Evolutionary conservation across 176 grass and related monocot genomes (phyloP), one percentile per base, ranked within the genome.

Genomic region (Raddia guianensis): DNA sequence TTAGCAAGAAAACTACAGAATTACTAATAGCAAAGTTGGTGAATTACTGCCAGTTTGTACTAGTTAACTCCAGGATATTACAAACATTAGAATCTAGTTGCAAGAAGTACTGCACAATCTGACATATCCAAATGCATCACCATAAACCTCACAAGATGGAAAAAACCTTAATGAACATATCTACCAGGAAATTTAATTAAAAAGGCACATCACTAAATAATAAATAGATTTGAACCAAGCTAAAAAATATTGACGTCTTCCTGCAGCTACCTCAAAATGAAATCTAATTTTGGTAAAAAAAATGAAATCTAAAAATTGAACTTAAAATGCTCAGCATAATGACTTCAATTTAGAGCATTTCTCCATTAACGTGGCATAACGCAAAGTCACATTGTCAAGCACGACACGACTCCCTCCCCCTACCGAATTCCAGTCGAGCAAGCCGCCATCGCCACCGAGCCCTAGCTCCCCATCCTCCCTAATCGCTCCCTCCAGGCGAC

Each of bases 261-360:
- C 15, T 49, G 49, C 33, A 12, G 9, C 59, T 10, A 8, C 49
- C 16, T 3, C 60, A 50, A 57, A 80, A 56, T 4, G 8, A 49
- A 67, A 74, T 86, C 15, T 1, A 19, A 32, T 27, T 27, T 27
- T 27, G 27, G 0, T 27, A 27, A 27, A 27, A 27, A 50, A 57
- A 80, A 56, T 4, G 8, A 49, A 67, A 74, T 86, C 15, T 1
- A 19, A 32, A 86, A 80, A 16, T 33, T 10, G 15, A 34, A 12
- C 10, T 57, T 45, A 40, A 27, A 49, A 57, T 67, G 27, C 21
- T 69, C 5, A 14, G 16, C 43, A 12, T 16, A 47, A 2, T 7
- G 21, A 44, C 14, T n/a, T 3, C 4, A 66, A 66, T 9, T 50
- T 19, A 20, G 9, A 67, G 54, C 34, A 68, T 55, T 21, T 27